Evolutionary conservation across 805 yeast genomes (phyloP).

Genomic region (Zygosaccharomyces bailii): DNA sequence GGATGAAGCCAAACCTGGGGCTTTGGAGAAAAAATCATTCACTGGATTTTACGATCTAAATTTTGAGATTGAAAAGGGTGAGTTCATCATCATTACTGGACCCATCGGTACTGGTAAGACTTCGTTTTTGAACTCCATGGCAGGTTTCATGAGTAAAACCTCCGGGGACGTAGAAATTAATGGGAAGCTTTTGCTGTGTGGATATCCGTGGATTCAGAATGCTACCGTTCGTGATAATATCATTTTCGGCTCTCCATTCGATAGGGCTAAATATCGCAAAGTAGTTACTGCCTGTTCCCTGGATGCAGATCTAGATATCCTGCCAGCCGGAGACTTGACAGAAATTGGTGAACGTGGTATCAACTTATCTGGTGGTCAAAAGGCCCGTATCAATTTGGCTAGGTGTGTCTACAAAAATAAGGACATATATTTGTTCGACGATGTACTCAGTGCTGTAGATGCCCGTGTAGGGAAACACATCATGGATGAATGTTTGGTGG

Average conservation of each 20-base stretch:
- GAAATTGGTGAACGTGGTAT: conserved; percentile 86
- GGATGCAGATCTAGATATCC: conserved; percentile 56
- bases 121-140: conserved; percentile 63
- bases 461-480: conserved; percentile 83
- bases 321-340: conserved; percentile 74
- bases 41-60: conserved; percentile 50
- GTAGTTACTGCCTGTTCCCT: conserved; percentile 66
- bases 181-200: conserved; percentile 54
- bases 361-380: conserved; percentile 86
- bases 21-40: conserved; percentile 31
- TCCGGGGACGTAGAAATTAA: conserved; percentile 50
- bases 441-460: conserved; percentile 81
- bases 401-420: conserved; percentile 70
- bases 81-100: conserved; percentile 60
- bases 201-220: conserved; percentile 83
- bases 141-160: conserved; percentile 63
- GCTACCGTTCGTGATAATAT: conserved; percentile 75
- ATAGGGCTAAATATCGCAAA: conserved; percentile 47
- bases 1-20: conserved; percentile 1
- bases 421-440: conserved; percentile 70
- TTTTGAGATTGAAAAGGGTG: conserved; percentile 56
- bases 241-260: conserved; percentile 57
- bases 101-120: conserved; percentile 81
- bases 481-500: conserved; percentile 63
- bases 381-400: conserved; percentile 76